Conservation (phyloP, 2,329 filamentous ascomycete genomes). For the Rhytidhysteron rufulum region DNA sequence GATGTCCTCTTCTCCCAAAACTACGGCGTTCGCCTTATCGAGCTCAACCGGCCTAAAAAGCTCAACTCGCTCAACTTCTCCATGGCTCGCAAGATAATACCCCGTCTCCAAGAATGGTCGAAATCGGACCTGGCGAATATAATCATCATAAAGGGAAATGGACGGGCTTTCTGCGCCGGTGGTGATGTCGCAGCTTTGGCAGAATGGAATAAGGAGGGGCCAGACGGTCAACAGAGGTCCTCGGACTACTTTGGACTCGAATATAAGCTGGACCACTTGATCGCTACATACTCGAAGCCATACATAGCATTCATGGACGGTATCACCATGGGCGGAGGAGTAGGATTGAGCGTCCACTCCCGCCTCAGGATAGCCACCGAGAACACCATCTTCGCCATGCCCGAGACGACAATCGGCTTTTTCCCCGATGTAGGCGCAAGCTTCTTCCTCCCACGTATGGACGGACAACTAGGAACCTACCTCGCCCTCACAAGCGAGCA, state of each 20-base stretch:
- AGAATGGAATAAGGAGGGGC: conserved; percentile 63
- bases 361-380: conserved; percentile 97
- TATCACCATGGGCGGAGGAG: conserved; percentile 96
- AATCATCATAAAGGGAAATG: conserved; percentile 85
- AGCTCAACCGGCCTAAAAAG: conserved; percentile 90
- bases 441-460: conserved; percentile 89
- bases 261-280: conserved; percentile 93
- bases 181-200: conserved; percentile 85
- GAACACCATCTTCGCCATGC: conserved; percentile 95
- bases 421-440: conserved; percentile 97
- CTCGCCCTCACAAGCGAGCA: conserved; percentile 86
- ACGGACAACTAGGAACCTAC: conserved; percentile 84
- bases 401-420: conserved; percentile 96
- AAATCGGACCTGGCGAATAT: conserved; percentile 94
- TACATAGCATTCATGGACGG: conserved; percentile 96
- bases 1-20: conserved; percentile 90
- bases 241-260: conserved; percentile 87
- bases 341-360: conserved; percentile 89
- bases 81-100: conserved; percentile 93
- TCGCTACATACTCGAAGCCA: conserved; percentile 89
- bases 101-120: conserved; percentile 85
- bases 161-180: conserved; percentile 85
- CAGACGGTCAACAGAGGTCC: conserved; percentile 69
- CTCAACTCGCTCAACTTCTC: conserved; percentile 89
- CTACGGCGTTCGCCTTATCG: conserved; percentile 85